Evolutionary conservation across 2,329 filamentous ascomycete genomes (phyloP), one percentile per base, ranked within the genome.

Genomic region (Pseudopyricularia cyperi): DNA sequence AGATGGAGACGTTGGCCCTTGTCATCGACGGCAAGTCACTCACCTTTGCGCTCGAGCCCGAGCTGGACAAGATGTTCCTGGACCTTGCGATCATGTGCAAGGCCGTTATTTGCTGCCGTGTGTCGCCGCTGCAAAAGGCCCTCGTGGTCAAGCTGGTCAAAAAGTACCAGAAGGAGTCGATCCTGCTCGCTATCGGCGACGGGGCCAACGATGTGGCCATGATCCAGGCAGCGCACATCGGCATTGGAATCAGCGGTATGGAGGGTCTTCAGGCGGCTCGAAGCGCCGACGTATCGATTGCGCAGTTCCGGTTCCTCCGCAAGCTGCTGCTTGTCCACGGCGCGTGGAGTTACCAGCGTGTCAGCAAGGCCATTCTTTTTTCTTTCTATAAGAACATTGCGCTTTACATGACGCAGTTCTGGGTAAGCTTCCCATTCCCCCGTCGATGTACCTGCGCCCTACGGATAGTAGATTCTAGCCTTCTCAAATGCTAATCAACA

Each of bases 341-440:
- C 24, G 85, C 90, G 6, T 98, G 93, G 93, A 95, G 89, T 65
- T 98, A 98, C 65, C 91, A 96, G 66, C 86, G 93, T 54, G 85
- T 98, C 65, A 91, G 87, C 76, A 95, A 95, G 71, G 89, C 95
- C 54, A 97, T 98, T 61, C 69, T 98, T 56, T 98, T 95, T 70
- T 97, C 93, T 7, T 98, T 97, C 68, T 98, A 98, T 76, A 98
- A 98, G 76, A 98, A 98, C 70, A 96, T 97, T 59, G 85, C 90
- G 19, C 75, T 98, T 55, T 98, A 97, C 71, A 90, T 98, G 86
- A 98, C 94, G 55, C 94, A 98, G 65, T 98, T 98, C 66, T 98
- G 94, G 89, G 86, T 89, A 74, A 72, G 83, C 24, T 15, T 19
- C 2, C 7, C 24, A 4, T 5, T 19, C 19, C 24, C 39, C 9